Evolutionary conservation across 2,329 filamentous ascomycete species (phyloP), one percentile per base, ranked within the genome.

Genomic region (Aspergillus flavus): DNA sequence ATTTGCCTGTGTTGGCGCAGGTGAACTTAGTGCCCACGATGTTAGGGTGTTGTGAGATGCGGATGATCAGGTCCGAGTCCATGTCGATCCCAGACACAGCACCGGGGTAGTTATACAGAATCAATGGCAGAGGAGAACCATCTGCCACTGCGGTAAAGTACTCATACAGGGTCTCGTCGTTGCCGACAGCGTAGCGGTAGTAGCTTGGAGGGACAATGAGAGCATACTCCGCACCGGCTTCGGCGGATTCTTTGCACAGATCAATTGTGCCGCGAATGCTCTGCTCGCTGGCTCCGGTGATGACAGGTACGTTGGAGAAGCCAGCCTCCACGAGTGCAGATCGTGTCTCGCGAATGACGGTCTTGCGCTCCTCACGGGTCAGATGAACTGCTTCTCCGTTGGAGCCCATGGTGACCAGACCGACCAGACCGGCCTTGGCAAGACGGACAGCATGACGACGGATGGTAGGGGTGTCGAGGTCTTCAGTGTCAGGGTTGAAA

Each of bases 21-120:
- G 93, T 96, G 83, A 96, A 96, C 79, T 96, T 96, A 61, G 92
- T 94, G 66, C 93, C 93, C 66, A 93, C 82, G 72, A 96, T 92
- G 80, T 96, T 96, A 68, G 89, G 87, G 80, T 96, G 92, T 75
- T 88, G 81, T 52, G 90, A 91, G 43, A 96, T 86, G 75, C 85
- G 86, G 81, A 95, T 92, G 72, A 96, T 86, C 64, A 94, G 85
- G 76, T 96, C 93, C 63, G 91, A 94, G 83, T 95, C 92, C 87
- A 96, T 90, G 78, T 96, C 93, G 73, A 96, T 91, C 57, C 93
- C 93, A 6, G 91, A 86, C 6, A 95, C 93, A 57, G 92, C 93
- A 58, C 92, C 92, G 0, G 93, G 93, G 81, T 95, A 96, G 83
- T 96, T 96, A 86, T 96, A 96, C 55, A 96, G 82, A 67, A 96